Base-by-base conservation (phyloP, 2,329 filamentous ascomycete species). In the Onygena corvina region DNA sequence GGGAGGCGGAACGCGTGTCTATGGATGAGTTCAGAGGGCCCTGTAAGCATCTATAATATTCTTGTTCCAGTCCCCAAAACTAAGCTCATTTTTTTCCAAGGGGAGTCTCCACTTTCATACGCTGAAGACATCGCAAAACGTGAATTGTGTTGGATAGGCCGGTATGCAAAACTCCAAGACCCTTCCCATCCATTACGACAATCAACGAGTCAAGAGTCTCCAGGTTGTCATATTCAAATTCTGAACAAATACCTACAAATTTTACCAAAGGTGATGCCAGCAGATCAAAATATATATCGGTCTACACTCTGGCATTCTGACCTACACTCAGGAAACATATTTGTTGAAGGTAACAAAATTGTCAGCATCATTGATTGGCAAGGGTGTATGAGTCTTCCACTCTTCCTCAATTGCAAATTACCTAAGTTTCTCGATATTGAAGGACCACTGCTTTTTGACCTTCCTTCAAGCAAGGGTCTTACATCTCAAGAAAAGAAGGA, bases 1-100 rank as follows among this genome's bases (percentile, higher is more conserved):
- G 58, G 60, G 48, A 60, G 58, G 53, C 48, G 21, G 56, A 61
- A 52, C 55, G 60, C 46, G 50, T 46, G 2, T 50, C 53, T 46
- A 58, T 49, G 46, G n/a, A 47, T 2, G 6, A 46, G 9, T 61
- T 68, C 54, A 59, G 64, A 36, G 67, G 68, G 14, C 67, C 66
- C 38, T 71, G 66, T 70, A 57, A 50, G 63, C 48, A 16, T 36
- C 29, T 8, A 7, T n/a, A n/a, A n/a, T n/a, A n/a, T n/a, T n/a
- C n/a, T n/a, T n/a, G n/a, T n/a, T n/a, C n/a, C n/a, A n/a, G n/a
- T n/a, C n/a, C n/a, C n/a, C n/a, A n/a, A n/a, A n/a, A n/a, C n/a
- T n/a, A n/a, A n/a, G n/a, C 6, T n/a, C 30, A n/a, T 33, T n/a
- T 33, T n/a, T n/a, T 47, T n/a, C n/a, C n/a, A n/a, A 51, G 51